Evolutionary conservation across 306 rosid species (phyloP), one percentile per base, ranked within the genome.

Genomic region (Lithocarpus polystachyus): DNA sequence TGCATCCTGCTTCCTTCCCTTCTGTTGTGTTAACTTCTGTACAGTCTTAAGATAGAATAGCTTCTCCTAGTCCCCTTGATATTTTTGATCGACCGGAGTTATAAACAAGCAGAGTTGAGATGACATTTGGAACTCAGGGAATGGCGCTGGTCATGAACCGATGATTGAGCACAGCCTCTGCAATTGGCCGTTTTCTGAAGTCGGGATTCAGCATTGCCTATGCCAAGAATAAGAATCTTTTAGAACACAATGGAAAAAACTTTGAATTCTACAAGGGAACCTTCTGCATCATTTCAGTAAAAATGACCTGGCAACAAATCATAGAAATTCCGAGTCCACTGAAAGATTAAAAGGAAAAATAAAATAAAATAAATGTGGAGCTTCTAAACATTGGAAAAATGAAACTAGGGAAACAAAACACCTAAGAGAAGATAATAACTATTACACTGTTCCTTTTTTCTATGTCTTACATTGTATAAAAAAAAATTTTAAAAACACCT

Each of bases 191-290:
- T 78, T 85, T 88, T 22, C 95, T 92, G 79, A 89, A 91, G 73
- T 94, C 97, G 35, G 97, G 86, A 85, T 92, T 89, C 76, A 92
- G 84, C 97, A 94, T 94, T 67, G 92, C 97, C 98, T 94, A 83
- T 29, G 68, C 52, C 65, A 59, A 68, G n/a, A 77, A 29, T 23
- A 64, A 29, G 28, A 59, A 74, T 8, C 62, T 68, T 54, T 59
- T 19, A 83, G 74, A 79, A 64, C 24, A 71, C 57, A 48, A 76
- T 22, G 48, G 52, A 28, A 59, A 4, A 29, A 64, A 26, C 1
- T 64, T 29, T n/a, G 1, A 31, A 31, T 64, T 64, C 45, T 29
- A 64, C 40, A 64, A 31, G 65, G 24, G 26, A 59, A 29, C 6
- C n/a, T 62, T 15, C 37, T 3, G 53, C 40, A 26, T 62, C 68